phyloP scores from a whole-genome alignment of 148 eudicot species.

The Agrostemma githago region DNA sequence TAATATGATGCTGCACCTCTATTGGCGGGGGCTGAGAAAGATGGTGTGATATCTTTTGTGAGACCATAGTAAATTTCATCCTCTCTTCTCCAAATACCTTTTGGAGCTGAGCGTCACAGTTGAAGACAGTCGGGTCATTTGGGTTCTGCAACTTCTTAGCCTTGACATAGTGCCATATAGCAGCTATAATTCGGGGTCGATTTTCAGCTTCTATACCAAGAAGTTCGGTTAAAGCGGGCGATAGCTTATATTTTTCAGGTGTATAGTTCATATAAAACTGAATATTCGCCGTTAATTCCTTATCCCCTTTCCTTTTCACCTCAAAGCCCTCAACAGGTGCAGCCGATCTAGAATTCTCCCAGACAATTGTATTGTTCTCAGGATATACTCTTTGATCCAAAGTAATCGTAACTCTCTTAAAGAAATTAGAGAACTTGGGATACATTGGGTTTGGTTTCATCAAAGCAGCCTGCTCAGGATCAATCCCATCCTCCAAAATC shows the following conservation, averaged over 20 bases:
- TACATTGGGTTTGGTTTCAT: slow-evolving; percentile 61
- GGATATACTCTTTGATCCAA: slow-evolving; percentile 85
- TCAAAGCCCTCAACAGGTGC: slow-evolving; percentile 92
- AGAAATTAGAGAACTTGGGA: slow-evolving; percentile 83
- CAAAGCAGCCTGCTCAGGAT: slow-evolving; percentile 67
- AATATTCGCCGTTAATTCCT: slow-evolving; percentile 64
- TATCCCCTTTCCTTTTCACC: slow-evolving; percentile 87
- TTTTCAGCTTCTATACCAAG: slow-evolving; percentile 93
- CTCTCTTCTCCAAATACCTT: slow-evolving; percentile 80
- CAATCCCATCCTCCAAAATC: slow-evolving; percentile 83
- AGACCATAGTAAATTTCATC: slow-evolving; percentile 82
- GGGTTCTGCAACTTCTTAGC: slow-evolving; percentile 80
- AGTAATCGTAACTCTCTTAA: slow-evolving; percentile 69
- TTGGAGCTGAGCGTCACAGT: slow-evolving; percentile 79
- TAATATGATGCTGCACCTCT: slow-evolving; percentile 78
- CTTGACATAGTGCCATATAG: slow-evolving; percentile 94
- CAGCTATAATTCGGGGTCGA: slow-evolving; percentile 79
- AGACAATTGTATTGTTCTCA: slow-evolving; percentile 76
- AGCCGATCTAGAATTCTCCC: slow-evolving; percentile 80
- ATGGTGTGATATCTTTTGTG: slow-evolving; percentile 75
- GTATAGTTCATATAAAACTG: slow-evolving; percentile 72
- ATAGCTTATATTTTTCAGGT: slow-evolving; percentile 89
- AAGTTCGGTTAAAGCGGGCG: slow-evolving; percentile 72
- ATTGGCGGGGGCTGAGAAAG: slow-evolving; percentile 84
- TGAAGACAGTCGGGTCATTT: slow-evolving; percentile 74